A percentile compares a stretch with the other conserved stretches of the same genome.
Evolutionary conservation across 2,329 filamentous ascomycete species (phyloP).

Genomic region (Fusarium mundagurra): DNA sequence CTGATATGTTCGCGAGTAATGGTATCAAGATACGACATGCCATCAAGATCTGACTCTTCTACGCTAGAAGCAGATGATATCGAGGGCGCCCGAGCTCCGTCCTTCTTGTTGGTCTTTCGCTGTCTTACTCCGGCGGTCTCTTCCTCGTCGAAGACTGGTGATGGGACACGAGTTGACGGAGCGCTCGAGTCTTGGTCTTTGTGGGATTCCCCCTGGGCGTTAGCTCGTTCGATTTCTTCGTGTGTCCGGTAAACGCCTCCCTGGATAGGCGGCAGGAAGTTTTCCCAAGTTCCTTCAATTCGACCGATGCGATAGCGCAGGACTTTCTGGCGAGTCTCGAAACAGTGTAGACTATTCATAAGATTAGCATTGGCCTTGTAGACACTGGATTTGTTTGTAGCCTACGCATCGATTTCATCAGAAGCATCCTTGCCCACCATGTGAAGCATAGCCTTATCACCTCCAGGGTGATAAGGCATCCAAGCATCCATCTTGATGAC

Average conservation of each 20-base stretch:
- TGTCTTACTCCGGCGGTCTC: constrained; percentile 41
- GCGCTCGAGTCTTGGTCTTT: constrained; percentile 53
- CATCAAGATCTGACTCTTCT: constrained; percentile 57
- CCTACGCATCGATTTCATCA: constrained; percentile 90
- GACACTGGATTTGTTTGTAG: background rate
- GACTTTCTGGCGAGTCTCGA: constrained; percentile 80
- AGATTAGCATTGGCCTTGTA: constrained; percentile 8
- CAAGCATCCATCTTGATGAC: constrained; percentile 91
- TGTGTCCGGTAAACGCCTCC: constrained; percentile 77
- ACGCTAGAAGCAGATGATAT: constrained; percentile 68
- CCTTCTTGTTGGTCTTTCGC: constrained; percentile 37
- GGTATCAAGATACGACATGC: constrained; percentile 75
- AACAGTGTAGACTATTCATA: constrained; percentile 78
- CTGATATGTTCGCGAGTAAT: constrained; percentile 79
- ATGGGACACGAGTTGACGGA: constrained; percentile 62
- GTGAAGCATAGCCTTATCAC: constrained; percentile 88
- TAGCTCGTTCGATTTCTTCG: constrained; percentile 46
- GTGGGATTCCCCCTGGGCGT: constrained; percentile 18
- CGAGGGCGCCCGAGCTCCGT: constrained; percentile 56
- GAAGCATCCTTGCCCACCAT: constrained; percentile 96
- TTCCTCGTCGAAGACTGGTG: constrained; percentile 61
- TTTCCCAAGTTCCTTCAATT: constrained; percentile 83
- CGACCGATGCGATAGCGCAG: constrained; percentile 83
- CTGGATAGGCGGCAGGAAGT: constrained; percentile 92
- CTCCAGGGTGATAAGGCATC: constrained; percentile 90